Conservation (phyloP, 352 stramenopile genomes). For the Globisporangium radiosum region DNA sequence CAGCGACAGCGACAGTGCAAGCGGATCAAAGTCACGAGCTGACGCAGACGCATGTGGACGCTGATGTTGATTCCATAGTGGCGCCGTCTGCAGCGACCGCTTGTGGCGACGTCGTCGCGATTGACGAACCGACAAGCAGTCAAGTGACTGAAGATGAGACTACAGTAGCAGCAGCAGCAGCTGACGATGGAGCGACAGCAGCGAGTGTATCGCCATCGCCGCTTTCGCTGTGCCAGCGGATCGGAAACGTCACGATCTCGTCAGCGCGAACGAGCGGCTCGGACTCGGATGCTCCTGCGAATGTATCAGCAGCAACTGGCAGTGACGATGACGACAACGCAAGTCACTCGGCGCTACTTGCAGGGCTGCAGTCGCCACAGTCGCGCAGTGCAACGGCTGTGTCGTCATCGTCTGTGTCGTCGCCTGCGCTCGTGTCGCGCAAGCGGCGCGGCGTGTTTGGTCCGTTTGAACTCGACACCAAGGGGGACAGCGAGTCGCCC, state of each 20-base stretch:
- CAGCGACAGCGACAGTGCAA: not conserved
- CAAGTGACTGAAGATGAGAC: not conserved
- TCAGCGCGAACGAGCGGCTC: slow-evolving; percentile 5
- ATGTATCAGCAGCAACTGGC: not conserved
- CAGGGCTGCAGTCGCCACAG: slow-evolving; percentile 9
- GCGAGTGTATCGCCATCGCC: slow-evolving; percentile 22
- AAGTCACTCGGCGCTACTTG: not conserved
- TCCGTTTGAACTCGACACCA: slow-evolving; percentile 6
- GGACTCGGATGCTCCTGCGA: no score
- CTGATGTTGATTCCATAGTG: no score
- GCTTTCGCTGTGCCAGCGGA: slow-evolving; percentile 65
- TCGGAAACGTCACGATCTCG: slow-evolving; percentile 76
- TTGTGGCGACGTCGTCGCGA: not conserved
- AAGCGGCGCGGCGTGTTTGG: slow-evolving; percentile 13
- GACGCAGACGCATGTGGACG: no score
- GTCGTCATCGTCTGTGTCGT: slow-evolving; percentile 12
- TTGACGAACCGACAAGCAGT: not conserved
- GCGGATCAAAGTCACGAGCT: no score
- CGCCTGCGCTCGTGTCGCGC: slow-evolving; percentile 11
- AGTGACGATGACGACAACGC: not conserved
- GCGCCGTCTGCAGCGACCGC: not conserved
- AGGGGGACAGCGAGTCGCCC: not conserved
- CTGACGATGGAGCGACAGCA: slow-evolving; percentile 7
- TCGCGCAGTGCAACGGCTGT: slow-evolving; percentile 6
- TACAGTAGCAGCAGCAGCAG: not conserved